phyloP scores from a whole-genome alignment of 257 asterid genomes.

The Fraxinus cuspidata region DNA sequence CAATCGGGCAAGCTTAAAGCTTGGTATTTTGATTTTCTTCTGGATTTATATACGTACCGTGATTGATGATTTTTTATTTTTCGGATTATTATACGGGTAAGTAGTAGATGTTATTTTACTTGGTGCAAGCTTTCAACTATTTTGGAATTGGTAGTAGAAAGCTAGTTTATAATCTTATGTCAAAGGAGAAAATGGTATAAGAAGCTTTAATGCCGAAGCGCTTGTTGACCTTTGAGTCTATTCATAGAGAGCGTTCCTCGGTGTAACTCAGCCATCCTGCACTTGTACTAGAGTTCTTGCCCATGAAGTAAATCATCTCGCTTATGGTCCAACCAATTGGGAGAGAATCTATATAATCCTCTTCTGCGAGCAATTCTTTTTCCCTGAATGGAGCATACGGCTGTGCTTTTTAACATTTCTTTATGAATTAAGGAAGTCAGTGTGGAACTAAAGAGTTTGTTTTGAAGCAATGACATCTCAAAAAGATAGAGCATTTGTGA shows the following conservation, averaged over 20 bases:
- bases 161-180: background rate
- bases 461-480: no score
- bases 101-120: no score
- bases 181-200: background rate
- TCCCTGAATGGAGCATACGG: background rate
- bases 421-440: background rate
- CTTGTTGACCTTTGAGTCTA: background rate
- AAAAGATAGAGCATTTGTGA: background rate
- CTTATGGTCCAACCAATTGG: background rate
- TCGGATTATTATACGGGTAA: background rate
- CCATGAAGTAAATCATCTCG: background rate
- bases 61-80: background rate
- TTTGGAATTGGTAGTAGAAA: background rate
- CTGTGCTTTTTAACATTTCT: background rate
- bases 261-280: background rate
- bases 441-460: no score
- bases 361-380: background rate
- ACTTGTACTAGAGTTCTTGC: background rate
- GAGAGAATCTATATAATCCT: background rate
- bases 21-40: background rate
- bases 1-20: background rate
- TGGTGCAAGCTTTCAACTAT: no score
- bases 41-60: background rate
- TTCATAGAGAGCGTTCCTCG: background rate
- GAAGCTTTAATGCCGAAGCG: background rate